Evolutionary conservation across 257 asterid species (phyloP).

Genomic region (Fraxinus americana): DNA sequence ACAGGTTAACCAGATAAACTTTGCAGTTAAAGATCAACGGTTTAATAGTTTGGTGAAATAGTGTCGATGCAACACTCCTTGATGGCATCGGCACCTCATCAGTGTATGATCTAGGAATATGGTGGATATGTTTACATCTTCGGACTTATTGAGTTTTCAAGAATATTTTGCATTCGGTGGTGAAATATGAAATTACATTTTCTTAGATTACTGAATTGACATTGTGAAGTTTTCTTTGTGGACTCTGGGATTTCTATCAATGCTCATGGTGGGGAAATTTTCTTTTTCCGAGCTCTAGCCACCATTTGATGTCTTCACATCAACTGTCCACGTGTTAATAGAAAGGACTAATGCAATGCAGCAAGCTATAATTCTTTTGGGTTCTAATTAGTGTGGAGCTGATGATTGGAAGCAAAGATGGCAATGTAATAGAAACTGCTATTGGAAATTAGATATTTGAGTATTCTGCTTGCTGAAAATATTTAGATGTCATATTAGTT

Average conservation of each 20-base stretch:
- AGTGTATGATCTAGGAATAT: neutral
- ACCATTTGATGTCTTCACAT: neutral
- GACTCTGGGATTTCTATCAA: neutral
- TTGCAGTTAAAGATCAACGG: neutral
- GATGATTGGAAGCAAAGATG: neutral
- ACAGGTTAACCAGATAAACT: neutral
- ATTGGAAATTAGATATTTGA: neutral
- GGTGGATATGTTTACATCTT: neutral
- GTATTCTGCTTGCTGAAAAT: neutral
- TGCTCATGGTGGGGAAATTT: neutral
- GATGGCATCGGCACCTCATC: neutral
- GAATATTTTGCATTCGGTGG: neutral
- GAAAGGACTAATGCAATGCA: too few relatives aligned
- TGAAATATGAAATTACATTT: neutral
- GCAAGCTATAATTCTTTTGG: neutral
- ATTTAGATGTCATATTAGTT: neutral
- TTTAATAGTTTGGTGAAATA: neutral
- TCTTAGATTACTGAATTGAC: neutral
- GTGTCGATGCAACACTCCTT: neutral
- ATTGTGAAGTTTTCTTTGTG: neutral
- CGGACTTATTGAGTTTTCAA: neutral
- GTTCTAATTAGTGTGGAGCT: neutral
- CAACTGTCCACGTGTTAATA: neutral
- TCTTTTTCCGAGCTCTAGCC: neutral
- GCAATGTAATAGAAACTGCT: neutral